A percentile compares a stretch with the other conserved stretches of the same genome.
phyloP scores from a whole-genome alignment of 768 basidiomycete genomes.

The Lactarius quietus region DNA sequence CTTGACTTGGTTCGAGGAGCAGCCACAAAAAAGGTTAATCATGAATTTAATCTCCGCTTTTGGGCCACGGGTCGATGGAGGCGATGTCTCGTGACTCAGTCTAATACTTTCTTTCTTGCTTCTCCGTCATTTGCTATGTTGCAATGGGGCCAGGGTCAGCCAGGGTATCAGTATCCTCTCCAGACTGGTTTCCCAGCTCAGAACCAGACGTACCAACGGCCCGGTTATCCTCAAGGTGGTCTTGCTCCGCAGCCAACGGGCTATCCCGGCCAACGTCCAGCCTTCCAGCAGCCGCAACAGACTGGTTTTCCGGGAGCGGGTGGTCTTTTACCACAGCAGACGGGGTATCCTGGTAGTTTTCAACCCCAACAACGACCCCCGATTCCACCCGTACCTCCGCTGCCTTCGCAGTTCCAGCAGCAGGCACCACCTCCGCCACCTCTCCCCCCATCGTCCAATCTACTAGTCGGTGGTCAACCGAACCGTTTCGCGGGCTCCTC shows the following conservation, averaged over 20 bases:
- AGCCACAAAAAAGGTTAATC: no score
- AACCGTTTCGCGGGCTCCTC: conserved; percentile 55
- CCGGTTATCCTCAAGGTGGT: conserved; percentile 41
- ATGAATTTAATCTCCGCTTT: conserved; percentile 17
- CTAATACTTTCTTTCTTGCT: neutral
- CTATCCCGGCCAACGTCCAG: conserved; percentile 38
- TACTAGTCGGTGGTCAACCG: conserved; percentile 43
- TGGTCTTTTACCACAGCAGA: conserved; percentile 51
- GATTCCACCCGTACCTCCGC: conserved; percentile 27
- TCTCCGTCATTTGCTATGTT: conserved; percentile 71
- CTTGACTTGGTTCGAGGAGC: conserved; percentile 65
- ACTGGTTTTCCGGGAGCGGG: conserved; percentile 44
- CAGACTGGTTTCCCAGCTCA: conserved; percentile 64
- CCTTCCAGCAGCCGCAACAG: conserved; percentile 59
- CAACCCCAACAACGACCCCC: conserved; percentile 37
- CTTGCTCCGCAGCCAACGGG: conserved; percentile 64
- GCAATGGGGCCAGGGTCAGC: conserved; percentile 70
- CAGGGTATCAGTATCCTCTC: conserved; percentile 67
- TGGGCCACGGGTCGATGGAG: neutral
- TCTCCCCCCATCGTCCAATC: conserved; percentile 58
- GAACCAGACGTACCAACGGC: conserved; percentile 41
- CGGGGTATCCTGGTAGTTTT: conserved; percentile 43
- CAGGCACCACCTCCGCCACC: conserved; percentile 55
- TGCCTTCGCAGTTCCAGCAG: conserved; percentile 34
- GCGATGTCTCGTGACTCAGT: neutral